These are phyloP conservation scores for Umbelopsis sp. DNA, from an alignment of 192 early-diverging fungal genomes.

Conservation along the genomic window DNA sequence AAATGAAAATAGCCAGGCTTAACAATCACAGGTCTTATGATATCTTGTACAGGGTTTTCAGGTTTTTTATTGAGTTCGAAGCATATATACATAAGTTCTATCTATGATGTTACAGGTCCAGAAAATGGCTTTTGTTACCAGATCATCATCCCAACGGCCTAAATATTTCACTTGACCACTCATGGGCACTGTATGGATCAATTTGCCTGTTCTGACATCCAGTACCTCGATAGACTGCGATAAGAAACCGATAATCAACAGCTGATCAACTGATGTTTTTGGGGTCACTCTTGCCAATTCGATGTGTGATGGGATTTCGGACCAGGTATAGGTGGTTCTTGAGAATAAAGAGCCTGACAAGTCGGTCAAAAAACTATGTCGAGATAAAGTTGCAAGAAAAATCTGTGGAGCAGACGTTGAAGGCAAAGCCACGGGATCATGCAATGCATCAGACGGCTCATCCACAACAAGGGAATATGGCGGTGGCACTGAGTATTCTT, in stretches of 20 bases:
- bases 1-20: background rate
- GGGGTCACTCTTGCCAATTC: conserved; percentile 25
- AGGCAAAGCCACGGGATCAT: conserved; percentile 34
- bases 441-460: conserved; percentile 12
- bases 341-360: conserved; percentile 34
- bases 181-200: conserved; percentile 26
- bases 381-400: conserved; percentile 35
- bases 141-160: conserved; percentile 26
- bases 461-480: conserved; percentile 35
- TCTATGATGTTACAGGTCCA: conserved; percentile 30
- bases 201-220: conserved; percentile 25
- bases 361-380: conserved; percentile 38
- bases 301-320: conserved; percentile 27
- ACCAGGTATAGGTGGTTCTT: conserved; percentile 31
- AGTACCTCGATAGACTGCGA: conserved; percentile 28
- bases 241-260: conserved; percentile 38
- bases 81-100: conserved; percentile 37
- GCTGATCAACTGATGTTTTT: background rate
- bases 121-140: conserved; percentile 18
- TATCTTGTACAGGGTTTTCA: too few species aligned
- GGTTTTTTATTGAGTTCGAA: conserved; percentile 1
- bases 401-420: conserved; percentile 33
- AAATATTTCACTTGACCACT: conserved; percentile 30
- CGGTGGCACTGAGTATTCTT: conserved; percentile 36
- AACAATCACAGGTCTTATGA: too few species aligned